Evolutionary conservation across 106 monocot genomes (phyloP).

Genomic region (Cymbidium sinense): DNA sequence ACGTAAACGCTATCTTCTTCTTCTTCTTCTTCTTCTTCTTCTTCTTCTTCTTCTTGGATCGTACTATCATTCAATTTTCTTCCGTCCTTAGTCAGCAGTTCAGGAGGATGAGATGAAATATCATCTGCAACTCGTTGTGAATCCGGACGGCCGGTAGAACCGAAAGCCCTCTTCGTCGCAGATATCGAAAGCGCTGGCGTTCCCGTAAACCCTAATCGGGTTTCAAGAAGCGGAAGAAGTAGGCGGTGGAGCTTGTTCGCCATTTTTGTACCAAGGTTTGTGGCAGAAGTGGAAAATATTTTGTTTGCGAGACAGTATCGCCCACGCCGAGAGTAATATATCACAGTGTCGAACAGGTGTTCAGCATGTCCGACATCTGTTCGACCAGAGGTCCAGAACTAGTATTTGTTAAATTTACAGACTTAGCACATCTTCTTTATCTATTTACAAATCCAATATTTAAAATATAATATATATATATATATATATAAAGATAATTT

Average conservation of each 20-base stretch:
- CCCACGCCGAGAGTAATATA: no score
- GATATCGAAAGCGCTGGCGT: background rate
- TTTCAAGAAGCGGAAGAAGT: background rate
- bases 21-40: slow-evolving; percentile 22
- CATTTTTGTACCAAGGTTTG: background rate
- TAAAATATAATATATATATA: no score
- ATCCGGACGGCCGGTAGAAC: background rate
- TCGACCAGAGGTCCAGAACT: no score
- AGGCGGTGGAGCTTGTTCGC: slow-evolving; percentile 1
- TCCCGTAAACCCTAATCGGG: background rate
- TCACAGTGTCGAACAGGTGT: no score
- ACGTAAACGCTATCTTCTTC: slow-evolving; percentile 28
- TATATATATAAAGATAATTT: no score
- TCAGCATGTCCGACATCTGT: no score
- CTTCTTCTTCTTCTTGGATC: background rate
- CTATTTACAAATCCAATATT: no score
- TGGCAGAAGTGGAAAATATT: no score
- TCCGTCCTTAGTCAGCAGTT: background rate
- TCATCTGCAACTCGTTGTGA: background rate
- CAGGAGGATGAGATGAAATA: background rate
- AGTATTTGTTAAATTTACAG: no score
- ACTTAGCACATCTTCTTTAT: no score
- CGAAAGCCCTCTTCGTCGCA: background rate
- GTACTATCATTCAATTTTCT: background rate
- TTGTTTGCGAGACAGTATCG: no score